Conservation (phyloP, 768 basidiomycete species). For the Naganishia kalamii region DNA sequence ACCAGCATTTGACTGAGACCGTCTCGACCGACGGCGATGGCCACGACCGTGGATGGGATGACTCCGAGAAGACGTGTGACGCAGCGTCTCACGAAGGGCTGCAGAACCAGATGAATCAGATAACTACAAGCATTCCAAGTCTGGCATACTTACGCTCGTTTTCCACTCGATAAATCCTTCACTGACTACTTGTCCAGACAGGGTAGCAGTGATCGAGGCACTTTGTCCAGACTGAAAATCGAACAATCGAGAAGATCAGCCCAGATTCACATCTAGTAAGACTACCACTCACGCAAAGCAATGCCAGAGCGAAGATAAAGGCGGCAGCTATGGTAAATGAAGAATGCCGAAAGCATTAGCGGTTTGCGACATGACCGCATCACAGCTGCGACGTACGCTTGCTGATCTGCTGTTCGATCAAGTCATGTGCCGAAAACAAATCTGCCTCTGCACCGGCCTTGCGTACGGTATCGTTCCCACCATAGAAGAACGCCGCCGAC, state of each 20-base stretch:
- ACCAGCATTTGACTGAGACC: conserved; percentile 79
- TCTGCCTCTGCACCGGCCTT: conserved; percentile 56
- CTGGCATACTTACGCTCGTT: conserved; percentile 52
- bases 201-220: conserved; percentile 79
- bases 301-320: conserved; percentile 76
- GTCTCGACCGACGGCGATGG: conserved; percentile 60
- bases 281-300: conserved; percentile 56
- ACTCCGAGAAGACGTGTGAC: conserved; percentile 74
- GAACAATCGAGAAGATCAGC: background rate
- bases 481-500: conserved; percentile 70
- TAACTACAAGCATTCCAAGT: background rate
- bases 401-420: conserved; percentile 65
- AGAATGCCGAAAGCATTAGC: background rate
- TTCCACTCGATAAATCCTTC: conserved; percentile 87
- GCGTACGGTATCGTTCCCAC: conserved; percentile 45
- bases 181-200: conserved; percentile 81
- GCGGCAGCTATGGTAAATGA: conserved; percentile 57
- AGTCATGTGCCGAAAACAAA: conserved; percentile 73
- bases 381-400: conserved; percentile 50
- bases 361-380: background rate
- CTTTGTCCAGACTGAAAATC: conserved; percentile 64
- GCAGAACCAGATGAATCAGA: background rate
- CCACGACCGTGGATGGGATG: conserved; percentile 73
- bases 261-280: background rate
- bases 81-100: conserved; percentile 60